phyloP scores from a whole-genome alignment of 2,329 filamentous ascomycete species.

The Fusarium nelsonii region DNA sequence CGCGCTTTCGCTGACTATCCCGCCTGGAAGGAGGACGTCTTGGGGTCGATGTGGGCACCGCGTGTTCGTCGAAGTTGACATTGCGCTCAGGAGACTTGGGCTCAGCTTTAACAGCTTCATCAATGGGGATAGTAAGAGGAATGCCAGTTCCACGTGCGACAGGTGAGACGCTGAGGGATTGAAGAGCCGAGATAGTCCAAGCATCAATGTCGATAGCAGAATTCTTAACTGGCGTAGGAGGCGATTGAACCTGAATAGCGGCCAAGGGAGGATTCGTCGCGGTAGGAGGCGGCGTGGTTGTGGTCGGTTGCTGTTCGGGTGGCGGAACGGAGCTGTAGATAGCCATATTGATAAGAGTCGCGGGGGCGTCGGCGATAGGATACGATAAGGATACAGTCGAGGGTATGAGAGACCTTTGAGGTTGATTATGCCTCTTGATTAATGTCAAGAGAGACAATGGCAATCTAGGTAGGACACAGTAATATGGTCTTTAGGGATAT shows the following conservation, averaged over 20 bases:
- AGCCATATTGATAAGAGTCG: constrained; percentile 57
- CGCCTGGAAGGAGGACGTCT: constrained; percentile 61
- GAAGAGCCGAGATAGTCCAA: constrained; percentile 72
- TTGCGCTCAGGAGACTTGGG: constrained; percentile 31
- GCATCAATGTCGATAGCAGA: constrained; percentile 70
- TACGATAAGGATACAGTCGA: constrained; percentile 3
- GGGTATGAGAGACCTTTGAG: not conserved
- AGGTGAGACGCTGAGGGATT: constrained; percentile 67
- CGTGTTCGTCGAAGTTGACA: constrained; percentile 37
- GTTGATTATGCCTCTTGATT: not conserved
- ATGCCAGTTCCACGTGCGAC: constrained; percentile 70
- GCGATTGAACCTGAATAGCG: constrained; percentile 32
- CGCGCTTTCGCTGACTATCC: constrained; percentile 72
- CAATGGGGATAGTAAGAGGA: constrained; percentile 80
- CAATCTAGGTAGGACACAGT: not conserved
- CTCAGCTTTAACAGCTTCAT: constrained; percentile 59
- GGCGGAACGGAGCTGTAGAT: constrained; percentile 67
- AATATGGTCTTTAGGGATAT: constrained; percentile 5
- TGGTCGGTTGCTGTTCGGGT: constrained; percentile 51
- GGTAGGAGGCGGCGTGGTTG: constrained; percentile 31
- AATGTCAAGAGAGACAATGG: constrained; percentile 5
- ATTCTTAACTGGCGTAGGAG: constrained; percentile 45
- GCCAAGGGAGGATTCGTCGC: constrained; percentile 33
- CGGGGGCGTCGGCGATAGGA: constrained; percentile 11
- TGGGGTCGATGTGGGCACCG: constrained; percentile 51